phyloP scores from a whole-genome alignment of 345 rosid genomes.

The Salix exigua region DNA sequence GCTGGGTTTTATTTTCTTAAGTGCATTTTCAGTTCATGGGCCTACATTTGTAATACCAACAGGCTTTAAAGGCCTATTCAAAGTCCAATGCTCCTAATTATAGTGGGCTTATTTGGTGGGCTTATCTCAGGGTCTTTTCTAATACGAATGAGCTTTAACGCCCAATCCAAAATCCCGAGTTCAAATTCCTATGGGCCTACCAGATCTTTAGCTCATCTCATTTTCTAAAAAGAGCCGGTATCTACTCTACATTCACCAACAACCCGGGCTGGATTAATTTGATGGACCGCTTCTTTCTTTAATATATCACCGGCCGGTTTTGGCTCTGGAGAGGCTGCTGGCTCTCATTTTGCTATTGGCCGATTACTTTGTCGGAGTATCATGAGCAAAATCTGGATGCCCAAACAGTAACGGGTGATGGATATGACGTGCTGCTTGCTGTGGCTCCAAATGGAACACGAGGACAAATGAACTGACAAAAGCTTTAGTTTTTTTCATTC shows the following conservation, averaged over 20 bases:
- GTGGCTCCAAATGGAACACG: conserved; percentile 55
- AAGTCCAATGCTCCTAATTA: too few species aligned
- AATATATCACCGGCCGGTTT: too few species aligned
- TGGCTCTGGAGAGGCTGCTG: too few species aligned
- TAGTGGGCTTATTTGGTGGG: too few species aligned
- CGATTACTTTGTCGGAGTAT: background rate
- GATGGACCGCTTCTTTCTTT: background rate
- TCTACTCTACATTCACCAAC: too few species aligned
- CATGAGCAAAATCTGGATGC: background rate
- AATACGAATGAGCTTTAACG: background rate
- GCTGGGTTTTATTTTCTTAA: background rate
- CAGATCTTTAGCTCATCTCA: background rate
- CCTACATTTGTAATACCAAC: background rate
- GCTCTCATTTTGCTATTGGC: too few species aligned
- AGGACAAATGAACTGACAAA: background rate
- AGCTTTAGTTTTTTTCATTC: background rate
- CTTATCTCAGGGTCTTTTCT: too few species aligned
- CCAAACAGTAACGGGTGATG: conserved; percentile 1
- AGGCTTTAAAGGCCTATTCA: background rate
- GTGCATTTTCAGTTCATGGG: background rate
- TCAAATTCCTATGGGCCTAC: background rate
- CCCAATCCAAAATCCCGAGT: background rate
- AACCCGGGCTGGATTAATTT: too few species aligned
- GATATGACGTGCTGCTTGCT: conserved; percentile 9
- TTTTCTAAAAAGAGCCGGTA: background rate